phyloP scores from a whole-genome alignment of 2,329 filamentous ascomycete species.

The Aspergillus glaucus region DNA sequence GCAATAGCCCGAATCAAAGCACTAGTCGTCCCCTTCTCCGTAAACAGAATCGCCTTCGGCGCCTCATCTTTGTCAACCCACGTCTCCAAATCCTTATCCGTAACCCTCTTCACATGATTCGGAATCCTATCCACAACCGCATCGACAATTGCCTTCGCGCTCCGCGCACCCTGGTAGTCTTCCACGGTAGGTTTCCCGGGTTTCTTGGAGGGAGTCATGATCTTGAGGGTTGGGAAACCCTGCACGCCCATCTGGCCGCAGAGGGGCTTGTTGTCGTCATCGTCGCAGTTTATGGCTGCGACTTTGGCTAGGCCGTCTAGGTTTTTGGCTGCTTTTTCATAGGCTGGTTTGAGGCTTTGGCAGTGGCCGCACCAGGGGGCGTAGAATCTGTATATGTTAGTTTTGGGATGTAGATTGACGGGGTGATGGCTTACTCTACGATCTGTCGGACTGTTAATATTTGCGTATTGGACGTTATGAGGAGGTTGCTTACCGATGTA shows the following conservation, averaged over 20 bases:
- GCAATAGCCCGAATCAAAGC: conserved; percentile 76
- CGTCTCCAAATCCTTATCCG: conserved; percentile 68
- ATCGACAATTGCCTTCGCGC: conserved; percentile 80
- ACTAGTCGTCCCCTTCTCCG: conserved; percentile 83
- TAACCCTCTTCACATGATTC: conserved; percentile 78
- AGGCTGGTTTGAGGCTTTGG: conserved; percentile 89
- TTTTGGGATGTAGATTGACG: conserved; percentile 6
- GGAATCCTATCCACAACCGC: conserved; percentile 81
- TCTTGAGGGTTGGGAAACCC: conserved; percentile 95
- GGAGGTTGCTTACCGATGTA: conserved; percentile 63
- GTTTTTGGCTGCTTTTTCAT: conserved; percentile 85
- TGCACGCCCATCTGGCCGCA: conserved; percentile 81
- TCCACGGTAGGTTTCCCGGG: conserved; percentile 72
- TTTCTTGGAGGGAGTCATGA: conserved; percentile 79
- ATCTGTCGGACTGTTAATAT: conserved; percentile 34
- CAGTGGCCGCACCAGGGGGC: conserved; percentile 98
- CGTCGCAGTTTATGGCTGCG: conserved; percentile 90
- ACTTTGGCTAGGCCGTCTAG: conserved; percentile 91
- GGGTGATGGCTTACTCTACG: conserved; percentile 42
- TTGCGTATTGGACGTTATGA: neutral
- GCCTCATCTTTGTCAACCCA: conserved; percentile 66
- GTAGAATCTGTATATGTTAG: conserved; percentile 63
- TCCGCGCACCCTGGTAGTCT: conserved; percentile 80
- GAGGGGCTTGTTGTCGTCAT: conserved; percentile 82
- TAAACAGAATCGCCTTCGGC: conserved; percentile 86